Conservation (phyloP, 768 basidiomycete species). For the Mycena polygramma region DNA sequence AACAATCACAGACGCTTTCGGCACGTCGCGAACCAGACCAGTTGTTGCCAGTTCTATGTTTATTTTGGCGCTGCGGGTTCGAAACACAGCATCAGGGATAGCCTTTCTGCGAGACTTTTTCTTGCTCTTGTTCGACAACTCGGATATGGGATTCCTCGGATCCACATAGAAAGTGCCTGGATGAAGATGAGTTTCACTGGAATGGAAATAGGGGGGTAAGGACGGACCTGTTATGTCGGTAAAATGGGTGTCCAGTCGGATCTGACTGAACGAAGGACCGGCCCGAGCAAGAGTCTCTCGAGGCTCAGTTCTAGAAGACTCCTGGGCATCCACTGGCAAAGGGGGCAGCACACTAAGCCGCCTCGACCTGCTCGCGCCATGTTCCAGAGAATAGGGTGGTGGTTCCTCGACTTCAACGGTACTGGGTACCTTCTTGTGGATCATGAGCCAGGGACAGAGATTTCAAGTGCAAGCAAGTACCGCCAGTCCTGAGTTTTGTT, state of each 20-base stretch:
- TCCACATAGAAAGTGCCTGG: conserved; percentile 59
- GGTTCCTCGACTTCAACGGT: conserved; percentile 1
- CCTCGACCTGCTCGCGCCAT: conserved; percentile 13
- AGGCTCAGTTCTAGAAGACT: background rate
- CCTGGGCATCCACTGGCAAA: conserved; percentile 24
- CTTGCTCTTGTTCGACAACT: conserved; percentile 37
- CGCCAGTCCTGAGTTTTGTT: too few species aligned
- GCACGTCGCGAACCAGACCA: conserved; percentile 46
- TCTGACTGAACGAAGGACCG: conserved; percentile 23
- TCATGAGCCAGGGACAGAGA: background rate
- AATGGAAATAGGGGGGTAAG: background rate
- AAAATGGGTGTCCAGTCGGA: conserved; percentile 16
- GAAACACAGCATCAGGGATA: conserved; percentile 50
- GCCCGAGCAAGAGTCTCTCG: background rate
- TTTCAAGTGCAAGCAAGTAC: background rate
- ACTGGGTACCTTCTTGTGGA: background rate
- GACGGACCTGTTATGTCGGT: conserved; percentile 23
- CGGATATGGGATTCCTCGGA: conserved; percentile 49
- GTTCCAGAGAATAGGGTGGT: conserved; percentile 23
- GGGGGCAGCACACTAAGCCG: conserved; percentile 19
- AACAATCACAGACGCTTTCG: conserved; percentile 55
- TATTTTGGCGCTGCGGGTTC: conserved; percentile 56
- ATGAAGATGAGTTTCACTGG: background rate
- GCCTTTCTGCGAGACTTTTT: conserved; percentile 40
- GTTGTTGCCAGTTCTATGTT: conserved; percentile 54